These are phyloP conservation scores for Trichomonas tenax DNA, from an alignment of 208 protist species.

Conservation along the genomic window DNA sequence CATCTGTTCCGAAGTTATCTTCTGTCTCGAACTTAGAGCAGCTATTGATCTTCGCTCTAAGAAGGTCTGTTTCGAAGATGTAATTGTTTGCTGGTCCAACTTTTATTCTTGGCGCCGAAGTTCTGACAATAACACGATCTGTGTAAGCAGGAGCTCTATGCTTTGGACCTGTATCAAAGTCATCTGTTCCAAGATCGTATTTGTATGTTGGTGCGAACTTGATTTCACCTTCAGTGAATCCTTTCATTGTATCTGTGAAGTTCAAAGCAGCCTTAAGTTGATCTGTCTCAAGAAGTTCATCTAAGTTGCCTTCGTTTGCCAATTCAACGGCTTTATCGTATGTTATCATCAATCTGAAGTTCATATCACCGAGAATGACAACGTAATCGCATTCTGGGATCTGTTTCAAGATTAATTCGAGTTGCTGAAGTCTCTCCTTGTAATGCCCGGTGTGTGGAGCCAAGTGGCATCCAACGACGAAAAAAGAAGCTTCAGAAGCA, in stretches of 20 bases:
- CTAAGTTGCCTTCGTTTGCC: background rate
- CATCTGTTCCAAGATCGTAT: constrained; percentile 26
- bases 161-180: constrained; percentile 27
- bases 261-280: background rate
- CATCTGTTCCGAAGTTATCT: background rate
- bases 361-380: background rate
- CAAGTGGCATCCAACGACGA: background rate
- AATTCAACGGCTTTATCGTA: background rate
- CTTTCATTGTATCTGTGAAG: background rate
- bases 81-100: background rate
- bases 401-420: background rate
- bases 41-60: background rate
- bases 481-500: background rate
- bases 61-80: constrained; percentile 1
- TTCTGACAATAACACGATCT: constrained; percentile 23
- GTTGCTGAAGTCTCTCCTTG: background rate
- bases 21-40: background rate
- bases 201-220: constrained; percentile 41
- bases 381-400: background rate
- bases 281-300: background rate
- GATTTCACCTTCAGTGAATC: constrained; percentile 33
- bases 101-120: no score
- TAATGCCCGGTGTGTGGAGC: background rate
- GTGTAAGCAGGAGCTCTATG: constrained; percentile 33
- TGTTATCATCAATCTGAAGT: background rate